Conservation (phyloP, 2,329 filamentous ascomycete genomes). For the Alternaria viburni region DNA sequence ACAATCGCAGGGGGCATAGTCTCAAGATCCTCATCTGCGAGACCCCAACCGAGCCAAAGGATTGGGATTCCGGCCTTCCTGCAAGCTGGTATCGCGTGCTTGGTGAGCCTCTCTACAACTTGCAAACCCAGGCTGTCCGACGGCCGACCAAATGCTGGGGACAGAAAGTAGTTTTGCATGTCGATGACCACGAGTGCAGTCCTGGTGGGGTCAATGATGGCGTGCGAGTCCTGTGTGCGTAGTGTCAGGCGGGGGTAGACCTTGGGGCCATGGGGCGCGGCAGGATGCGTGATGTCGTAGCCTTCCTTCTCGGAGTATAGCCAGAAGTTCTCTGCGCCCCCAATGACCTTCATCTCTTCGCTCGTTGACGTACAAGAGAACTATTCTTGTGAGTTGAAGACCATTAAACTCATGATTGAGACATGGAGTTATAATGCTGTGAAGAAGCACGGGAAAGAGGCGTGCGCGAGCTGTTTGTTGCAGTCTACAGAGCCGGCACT, state of each 20-base stretch:
- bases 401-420: neutral
- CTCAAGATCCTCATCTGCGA: neutral
- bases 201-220: neutral
- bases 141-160: neutral
- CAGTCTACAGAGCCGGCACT: no score
- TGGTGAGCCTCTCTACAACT: neutral
- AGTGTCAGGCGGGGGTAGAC: neutral
- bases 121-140: neutral
- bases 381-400: neutral
- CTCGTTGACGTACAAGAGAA: neutral
- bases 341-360: neutral
- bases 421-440: neutral
- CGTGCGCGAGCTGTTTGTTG: neutral
- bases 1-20: neutral
- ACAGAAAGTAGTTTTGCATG: neutral
- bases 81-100: neutral
- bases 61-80: neutral
- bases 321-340: neutral
- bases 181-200: neutral
- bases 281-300: neutral
- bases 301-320: neutral
- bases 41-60: neutral
- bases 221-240: neutral
- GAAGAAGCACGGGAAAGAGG: neutral
- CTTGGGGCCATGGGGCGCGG: neutral